Conservation (phyloP, 2,329 filamentous ascomycete species). For the Fusarium algeriense region DNA sequence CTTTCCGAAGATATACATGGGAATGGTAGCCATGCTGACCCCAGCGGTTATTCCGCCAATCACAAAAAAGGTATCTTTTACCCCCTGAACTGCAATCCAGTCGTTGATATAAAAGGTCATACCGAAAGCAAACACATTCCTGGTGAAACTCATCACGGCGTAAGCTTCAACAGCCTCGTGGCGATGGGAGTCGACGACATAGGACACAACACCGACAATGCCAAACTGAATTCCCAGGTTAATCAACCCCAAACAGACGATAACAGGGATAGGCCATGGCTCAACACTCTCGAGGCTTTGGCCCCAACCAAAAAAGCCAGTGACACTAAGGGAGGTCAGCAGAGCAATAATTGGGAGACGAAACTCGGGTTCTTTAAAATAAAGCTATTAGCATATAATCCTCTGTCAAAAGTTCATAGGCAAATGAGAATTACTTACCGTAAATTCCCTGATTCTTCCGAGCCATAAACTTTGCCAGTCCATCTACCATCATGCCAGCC, state of each 20-base stretch:
- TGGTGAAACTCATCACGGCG: neutral
- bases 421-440: neutral
- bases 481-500: neutral
- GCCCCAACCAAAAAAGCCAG: slow-evolving; percentile 2
- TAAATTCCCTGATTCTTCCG: neutral
- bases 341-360: neutral
- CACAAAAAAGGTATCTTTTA: neutral
- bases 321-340: neutral
- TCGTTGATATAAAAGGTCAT: slow-evolving; percentile 7
- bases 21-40: neutral
- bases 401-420: fast-evolving
- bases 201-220: neutral
- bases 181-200: neutral
- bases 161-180: neutral
- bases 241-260: neutral
- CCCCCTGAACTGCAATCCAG: neutral
- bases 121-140: slow-evolving; percentile 2
- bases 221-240: neutral
- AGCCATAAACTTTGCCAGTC: neutral
- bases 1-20: neutral
- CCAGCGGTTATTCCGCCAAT: fast-evolving
- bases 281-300: neutral
- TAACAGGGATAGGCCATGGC: neutral
- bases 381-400: fast-evolving
- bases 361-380: neutral